phyloP scores from a whole-genome alignment of 306 rosid genomes.

The Prunus campanulata region DNA sequence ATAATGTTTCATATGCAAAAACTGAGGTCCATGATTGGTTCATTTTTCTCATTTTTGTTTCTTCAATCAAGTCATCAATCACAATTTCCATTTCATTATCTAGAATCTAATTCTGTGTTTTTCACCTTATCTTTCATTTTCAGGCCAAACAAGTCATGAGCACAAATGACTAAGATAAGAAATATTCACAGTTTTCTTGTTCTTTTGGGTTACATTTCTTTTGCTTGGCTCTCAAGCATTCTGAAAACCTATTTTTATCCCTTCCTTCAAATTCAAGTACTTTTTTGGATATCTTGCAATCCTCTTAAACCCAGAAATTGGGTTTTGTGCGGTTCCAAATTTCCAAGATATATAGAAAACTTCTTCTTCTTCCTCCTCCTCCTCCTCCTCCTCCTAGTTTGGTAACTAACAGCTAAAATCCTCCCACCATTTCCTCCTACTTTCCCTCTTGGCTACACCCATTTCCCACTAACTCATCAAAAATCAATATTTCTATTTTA shows the following conservation, averaged over 20 bases:
- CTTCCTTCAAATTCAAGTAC: conserved; percentile 20
- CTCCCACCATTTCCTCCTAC: conserved; percentile 10
- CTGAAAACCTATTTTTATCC: background rate
- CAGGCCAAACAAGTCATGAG: too few relatives aligned
- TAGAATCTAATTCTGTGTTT: too few relatives aligned
- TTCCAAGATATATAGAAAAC: background rate
- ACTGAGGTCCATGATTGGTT: too few relatives aligned
- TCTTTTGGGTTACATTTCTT: background rate
- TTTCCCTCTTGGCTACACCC: background rate
- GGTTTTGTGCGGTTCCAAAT: background rate
- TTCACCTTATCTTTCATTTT: too few relatives aligned
- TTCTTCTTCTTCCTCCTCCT: background rate
- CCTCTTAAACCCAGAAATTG: background rate
- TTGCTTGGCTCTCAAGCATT: conserved; percentile 16
- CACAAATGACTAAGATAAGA: too few relatives aligned
- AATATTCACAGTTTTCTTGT: too few relatives aligned
- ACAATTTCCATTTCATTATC: too few relatives aligned
- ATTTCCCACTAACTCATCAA: background rate
- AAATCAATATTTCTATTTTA: conserved; percentile 7
- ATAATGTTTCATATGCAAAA: too few relatives aligned
- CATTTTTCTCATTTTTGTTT: too few relatives aligned
- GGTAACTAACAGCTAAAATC: background rate
- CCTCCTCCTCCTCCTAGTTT: background rate
- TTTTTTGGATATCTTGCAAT: conserved; percentile 22
- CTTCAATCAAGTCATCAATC: too few relatives aligned